Base-by-base conservation (phyloP, 805 yeast species). In the Nadsonia fulvescens region DNA sequence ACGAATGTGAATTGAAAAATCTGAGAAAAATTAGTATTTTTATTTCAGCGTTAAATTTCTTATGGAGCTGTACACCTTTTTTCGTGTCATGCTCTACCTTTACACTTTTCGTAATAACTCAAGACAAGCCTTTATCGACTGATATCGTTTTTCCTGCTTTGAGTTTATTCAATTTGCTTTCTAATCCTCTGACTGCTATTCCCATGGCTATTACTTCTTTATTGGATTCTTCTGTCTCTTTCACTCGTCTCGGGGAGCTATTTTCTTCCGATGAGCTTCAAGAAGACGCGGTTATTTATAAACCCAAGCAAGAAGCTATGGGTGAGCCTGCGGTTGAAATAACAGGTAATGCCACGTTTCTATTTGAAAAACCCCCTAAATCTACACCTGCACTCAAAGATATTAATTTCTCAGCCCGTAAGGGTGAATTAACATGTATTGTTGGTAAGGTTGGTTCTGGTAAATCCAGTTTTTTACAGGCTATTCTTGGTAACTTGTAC, bases 51-150 rank as follows among this genome's bases (percentile, higher is more conserved):
- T 62, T 77, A 16, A 64, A 60, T 34, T 77, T 82, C 50, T 65
- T 78, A 29, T 86, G 89, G 70, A 71, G 66, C 31, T 60, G 78
- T 39, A 77, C 92, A 20, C 96, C 98, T 17, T 77, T 75, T 42
- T 53, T 83, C 37, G 95, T 89, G 18, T 72, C 89, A 26, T 74
- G 91, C 47, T 65, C 78, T 2, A 83, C 96, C 0, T 89, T 89
- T 57, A 92, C 76, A 3, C 59, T 73, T 8, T 89, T 73, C 45
- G 71, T 74, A 12, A 57, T 61, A 29, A 49, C 67, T 18, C 63
- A 68, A 29, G 64, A 62, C 33, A 56, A 49, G 25, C 81, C 92
- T 16, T 62, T 89, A 43, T 63, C 86, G 1, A 76, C 94, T 2
- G 96, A 89, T 39, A 61, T 82, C 35, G 94, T 89, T 5, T 68